phyloP scores from a whole-genome alignment of 495 filamentous ascomycete species.

The Xanthoparmelia taractica region DNA sequence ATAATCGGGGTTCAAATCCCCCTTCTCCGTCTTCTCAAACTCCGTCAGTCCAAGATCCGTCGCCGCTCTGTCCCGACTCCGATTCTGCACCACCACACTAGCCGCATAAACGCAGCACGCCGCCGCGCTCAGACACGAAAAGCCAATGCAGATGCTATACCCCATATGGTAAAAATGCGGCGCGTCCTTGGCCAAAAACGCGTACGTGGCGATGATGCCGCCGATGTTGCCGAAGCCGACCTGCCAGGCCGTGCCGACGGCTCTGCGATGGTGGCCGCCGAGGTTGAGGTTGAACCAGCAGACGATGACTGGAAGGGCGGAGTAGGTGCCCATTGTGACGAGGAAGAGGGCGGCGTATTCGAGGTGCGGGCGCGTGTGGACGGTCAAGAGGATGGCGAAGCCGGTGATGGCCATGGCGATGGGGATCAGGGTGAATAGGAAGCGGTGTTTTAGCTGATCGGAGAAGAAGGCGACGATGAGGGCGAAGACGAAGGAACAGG shows the following conservation, averaged over 20 bases:
- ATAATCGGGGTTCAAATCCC: constrained; percentile 60
- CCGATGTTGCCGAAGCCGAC: constrained; percentile 91
- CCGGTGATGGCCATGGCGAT: constrained; percentile 60
- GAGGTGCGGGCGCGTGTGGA: constrained; percentile 48
- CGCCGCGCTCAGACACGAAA: constrained; percentile 57
- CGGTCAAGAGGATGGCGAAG: constrained; percentile 61
- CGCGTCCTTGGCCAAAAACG: constrained; percentile 65
- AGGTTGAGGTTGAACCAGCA: constrained; percentile 96
- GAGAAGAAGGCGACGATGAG: constrained; percentile 63
- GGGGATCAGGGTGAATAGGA: constrained; percentile 59
- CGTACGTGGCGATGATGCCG: constrained; percentile 83
- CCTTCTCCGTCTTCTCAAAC: constrained; percentile 64
- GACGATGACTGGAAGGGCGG: constrained; percentile 35
- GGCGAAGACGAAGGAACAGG: constrained; percentile 65
- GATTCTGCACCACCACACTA: constrained; percentile 57
- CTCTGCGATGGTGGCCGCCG: constrained; percentile 74
- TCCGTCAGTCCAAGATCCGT: constrained; percentile 54
- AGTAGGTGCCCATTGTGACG: constrained; percentile 48
- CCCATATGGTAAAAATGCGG: constrained; percentile 65
- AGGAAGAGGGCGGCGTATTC: constrained; percentile 73
- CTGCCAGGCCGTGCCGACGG: constrained; percentile 82
- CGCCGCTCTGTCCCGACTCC: constrained; percentile 47
- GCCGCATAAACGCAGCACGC: constrained; percentile 54
- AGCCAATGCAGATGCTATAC: constrained; percentile 70
- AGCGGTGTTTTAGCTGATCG: constrained; percentile 65